Evolutionary conservation across 177 flowering plant genomes (phyloP), one percentile per base, ranked within the genome.

Genomic region (Tripterygium wilfordii): DNA sequence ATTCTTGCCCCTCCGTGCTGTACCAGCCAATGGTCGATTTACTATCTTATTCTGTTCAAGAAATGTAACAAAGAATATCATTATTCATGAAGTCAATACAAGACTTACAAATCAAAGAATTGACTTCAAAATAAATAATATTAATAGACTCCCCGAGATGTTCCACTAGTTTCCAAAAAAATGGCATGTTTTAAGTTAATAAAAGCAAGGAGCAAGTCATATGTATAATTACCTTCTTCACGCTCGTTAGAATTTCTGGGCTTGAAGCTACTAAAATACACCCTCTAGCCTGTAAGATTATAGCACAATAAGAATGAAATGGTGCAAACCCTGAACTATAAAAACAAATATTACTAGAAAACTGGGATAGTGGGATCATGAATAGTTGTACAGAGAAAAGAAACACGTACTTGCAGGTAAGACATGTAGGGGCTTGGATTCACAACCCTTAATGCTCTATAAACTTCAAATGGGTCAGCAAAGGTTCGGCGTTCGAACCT

Each of bases 381-480:
- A 32, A 33, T 14, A 38, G 16, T 17, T 39, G 22, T 3, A 26
- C 16, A 15, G 30, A 48, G 42, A 28, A 46, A 52, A 5, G 32
- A n/a, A n/a, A n/a, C 18, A 42, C 67, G 38, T 24, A 85, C 98
- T 62, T 91, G 98, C 53, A 88, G 63, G 58, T 91, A 88, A 39
- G 76, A 29, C 98, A 91, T 88, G 38, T 79, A 85, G 42, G 98
- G 96, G 63, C 98, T 91, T 18, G 96, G 98, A 50, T 91, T 91
- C 30, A 91, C 96, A 45, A 85, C 60, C 66, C 98, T 76, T 60
- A 91, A 61, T 40, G 98, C 95, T 69, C 98, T 68, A 53, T 88
- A 91, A 23, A 91, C 68, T 72, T 91, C 98, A 71, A 85, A 91
- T n/a, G 98, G 98, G 45, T 91, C 95, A 15, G 90, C 96, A 78